These are phyloP conservation scores for Plasmodium sp. DNA, from an alignment of 169 alveolate genomes.

Conservation along the genomic window DNA sequence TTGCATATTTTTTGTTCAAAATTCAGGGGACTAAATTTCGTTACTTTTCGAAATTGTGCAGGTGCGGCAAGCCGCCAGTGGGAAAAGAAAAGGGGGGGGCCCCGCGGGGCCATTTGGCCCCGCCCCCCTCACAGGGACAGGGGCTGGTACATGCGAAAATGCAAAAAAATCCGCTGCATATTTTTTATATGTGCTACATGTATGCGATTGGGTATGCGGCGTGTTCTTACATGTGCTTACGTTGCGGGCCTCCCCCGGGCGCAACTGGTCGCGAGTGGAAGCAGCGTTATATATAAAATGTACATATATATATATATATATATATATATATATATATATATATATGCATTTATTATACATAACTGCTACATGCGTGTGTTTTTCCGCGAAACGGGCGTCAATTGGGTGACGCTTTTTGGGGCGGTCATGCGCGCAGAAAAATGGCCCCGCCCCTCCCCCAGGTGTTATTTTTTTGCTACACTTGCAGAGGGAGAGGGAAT, in stretches of 20 bases:
- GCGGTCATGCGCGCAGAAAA: not conserved
- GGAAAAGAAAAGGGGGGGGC: not conserved
- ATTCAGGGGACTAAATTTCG: constrained; percentile 70
- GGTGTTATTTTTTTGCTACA: not conserved
- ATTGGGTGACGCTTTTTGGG: not conserved
- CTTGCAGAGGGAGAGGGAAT: not conserved
- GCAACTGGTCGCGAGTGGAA: not conserved
- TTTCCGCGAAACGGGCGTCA: not conserved
- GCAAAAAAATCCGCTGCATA: not conserved
- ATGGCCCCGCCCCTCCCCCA: not conserved
- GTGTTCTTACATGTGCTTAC: too few species aligned
- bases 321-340: too few species aligned
- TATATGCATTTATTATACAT: too few species aligned
- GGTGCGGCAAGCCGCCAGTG: not conserved
- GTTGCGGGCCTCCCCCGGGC: not conserved
- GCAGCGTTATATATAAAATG: not conserved
- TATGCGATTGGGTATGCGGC: not conserved
- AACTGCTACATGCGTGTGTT: not conserved
- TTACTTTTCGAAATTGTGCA: not conserved
- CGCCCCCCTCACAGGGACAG: not conserved
- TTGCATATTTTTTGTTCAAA: not conserved
- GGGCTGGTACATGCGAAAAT: not conserved
- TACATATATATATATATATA: too few species aligned
- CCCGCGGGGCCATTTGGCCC: constrained; percentile 73
- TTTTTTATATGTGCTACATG: not conserved